These are phyloP conservation scores for Phytophthora ohioensis DNA, from an alignment of 352 stramenopile species.

Conservation along the genomic window DNA sequence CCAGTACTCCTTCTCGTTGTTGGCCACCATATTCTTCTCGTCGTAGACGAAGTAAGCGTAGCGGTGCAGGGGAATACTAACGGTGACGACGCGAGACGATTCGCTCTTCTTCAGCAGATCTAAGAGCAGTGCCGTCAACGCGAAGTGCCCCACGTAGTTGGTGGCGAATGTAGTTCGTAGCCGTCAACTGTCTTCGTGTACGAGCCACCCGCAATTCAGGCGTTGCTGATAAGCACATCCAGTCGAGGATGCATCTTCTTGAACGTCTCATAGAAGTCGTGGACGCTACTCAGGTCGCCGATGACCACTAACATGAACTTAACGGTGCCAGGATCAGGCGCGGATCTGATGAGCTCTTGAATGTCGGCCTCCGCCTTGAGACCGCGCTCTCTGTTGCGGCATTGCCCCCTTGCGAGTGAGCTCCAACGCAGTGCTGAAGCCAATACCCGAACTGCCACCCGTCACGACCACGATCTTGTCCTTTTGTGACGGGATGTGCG, in stretches of 20 bases:
- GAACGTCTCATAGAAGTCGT: conserved; percentile 48
- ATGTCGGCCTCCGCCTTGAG: conserved; percentile 31
- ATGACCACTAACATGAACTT: conserved; percentile 65
- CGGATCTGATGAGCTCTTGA: conserved; percentile 7
- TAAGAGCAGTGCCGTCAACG: conserved; percentile 55
- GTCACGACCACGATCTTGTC: conserved; percentile 50
- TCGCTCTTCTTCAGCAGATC: conserved; percentile 38
- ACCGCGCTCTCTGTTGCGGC: conserved; percentile 36
- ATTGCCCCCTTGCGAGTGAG: conserved; percentile 42
- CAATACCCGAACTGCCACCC: conserved; percentile 51
- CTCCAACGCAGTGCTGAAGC: conserved; percentile 43
- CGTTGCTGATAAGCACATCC: conserved; percentile 75
- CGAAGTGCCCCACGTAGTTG: conserved; percentile 72
- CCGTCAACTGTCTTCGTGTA: conserved; percentile 48
- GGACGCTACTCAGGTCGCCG: conserved; percentile 51
- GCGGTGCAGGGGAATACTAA: conserved; percentile 52
- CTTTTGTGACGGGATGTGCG: conserved; percentile 36
- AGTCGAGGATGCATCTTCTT: conserved; percentile 24
- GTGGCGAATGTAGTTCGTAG: conserved; percentile 66
- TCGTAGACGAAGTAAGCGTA: conserved; percentile 18
- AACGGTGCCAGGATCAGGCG: conserved; percentile 21
- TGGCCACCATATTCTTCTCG: conserved; percentile 33
- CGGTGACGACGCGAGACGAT: conserved; percentile 45
- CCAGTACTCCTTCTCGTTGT: conserved; percentile 28
- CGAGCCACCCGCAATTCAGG: conserved; percentile 50